Base-by-base conservation (phyloP, 2,329 filamentous ascomycete species). In the Arthrobotrys sphaeroides region DNA sequence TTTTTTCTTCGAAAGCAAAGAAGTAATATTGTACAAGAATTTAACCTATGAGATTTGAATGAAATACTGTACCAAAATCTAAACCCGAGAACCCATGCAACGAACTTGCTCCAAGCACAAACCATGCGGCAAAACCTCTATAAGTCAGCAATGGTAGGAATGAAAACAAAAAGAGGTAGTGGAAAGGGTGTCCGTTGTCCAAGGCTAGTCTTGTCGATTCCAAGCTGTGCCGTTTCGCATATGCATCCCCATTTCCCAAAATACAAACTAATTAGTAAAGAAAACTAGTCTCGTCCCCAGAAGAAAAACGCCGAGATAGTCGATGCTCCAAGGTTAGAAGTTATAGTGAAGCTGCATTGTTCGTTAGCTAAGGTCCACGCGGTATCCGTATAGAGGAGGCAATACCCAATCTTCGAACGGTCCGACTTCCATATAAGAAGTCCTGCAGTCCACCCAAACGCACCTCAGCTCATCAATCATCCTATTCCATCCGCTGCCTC, bases 391-490 rank as follows among this genome's bases (percentile, higher is more conserved):
- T 1, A 28, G 22, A 47, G 26, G 7, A 12, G 59, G 13, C 18
- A 0, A 6, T 62, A 78, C 78, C 78, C 75, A 80, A 49, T 77
- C 79, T 28, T 78, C 68, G 10, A 77, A 77, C 28, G 73, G 69
- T 26, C 78, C 78, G 16, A 79, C 77, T 42, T 79, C 78, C 47
- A 79, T 61, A 66, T 78, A 79, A 0, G 77, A 38, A 6, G 72
- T 77, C 57, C 73, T 77, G 36, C 77, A 79, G 60, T 74, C 78
- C 45, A 77, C 59, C 78, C 77, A 79, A 18, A 78, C 68, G 40
- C 79, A 79, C 22, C 78, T 69, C 55, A 80, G 67, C 38, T 78
- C 66, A 38, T 79, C 79, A 20, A 79, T 79, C 38, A 79, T 75
- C 5, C 77, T 51, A 47, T 80, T 79, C 78, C 78, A 79, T 10